Evolutionary conservation across 176 grass and related monocot species (phyloP).

Genomic region (Oryza glumipatula): DNA sequence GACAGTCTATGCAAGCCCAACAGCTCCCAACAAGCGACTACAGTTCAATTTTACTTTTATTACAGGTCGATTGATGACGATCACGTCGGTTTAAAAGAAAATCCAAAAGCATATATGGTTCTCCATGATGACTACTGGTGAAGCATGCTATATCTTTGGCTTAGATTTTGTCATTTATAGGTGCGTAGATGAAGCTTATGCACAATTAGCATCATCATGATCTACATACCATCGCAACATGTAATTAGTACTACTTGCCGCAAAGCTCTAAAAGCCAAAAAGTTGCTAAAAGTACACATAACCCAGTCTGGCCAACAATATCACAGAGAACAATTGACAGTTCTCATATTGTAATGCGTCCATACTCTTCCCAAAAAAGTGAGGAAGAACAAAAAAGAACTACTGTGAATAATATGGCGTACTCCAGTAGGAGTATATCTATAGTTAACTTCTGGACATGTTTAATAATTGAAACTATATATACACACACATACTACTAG

Average conservation of each 20-base stretch:
- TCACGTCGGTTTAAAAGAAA: slow-evolving; percentile 43
- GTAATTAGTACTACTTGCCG: slow-evolving; percentile 47
- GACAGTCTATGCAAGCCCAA: background rate
- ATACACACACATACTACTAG: slow-evolving; percentile 8
- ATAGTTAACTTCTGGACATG: background rate
- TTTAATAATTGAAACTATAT: slow-evolving; percentile 4
- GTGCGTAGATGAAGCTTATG: slow-evolving; percentile 47
- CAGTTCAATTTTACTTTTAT: slow-evolving; percentile 18
- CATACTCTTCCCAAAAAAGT: background rate
- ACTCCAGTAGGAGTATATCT: background rate
- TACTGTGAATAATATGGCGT: background rate
- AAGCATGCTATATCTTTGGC: slow-evolving; percentile 31
- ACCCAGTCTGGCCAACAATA: slow-evolving; percentile 51
- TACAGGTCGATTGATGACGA: slow-evolving; percentile 16
- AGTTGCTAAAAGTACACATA: slow-evolving; percentile 28
- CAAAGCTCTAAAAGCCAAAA: slow-evolving; percentile 44
- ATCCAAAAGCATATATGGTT: slow-evolving; percentile 40
- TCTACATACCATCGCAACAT: slow-evolving; percentile 40
- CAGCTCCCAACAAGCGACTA: background rate
- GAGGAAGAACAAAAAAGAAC: background rate
- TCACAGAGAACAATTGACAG: slow-evolving; percentile 40
- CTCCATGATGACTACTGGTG: slow-evolving; percentile 47
- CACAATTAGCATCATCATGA: slow-evolving; percentile 53
- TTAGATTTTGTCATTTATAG: slow-evolving; percentile 58
- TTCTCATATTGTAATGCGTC: background rate